Percentiles rank a stretch among this genome's conserved stretches.
Evolutionary conservation across 768 basidiomycete species (phyloP).

Genomic region (Termitomyces sp.): DNA sequence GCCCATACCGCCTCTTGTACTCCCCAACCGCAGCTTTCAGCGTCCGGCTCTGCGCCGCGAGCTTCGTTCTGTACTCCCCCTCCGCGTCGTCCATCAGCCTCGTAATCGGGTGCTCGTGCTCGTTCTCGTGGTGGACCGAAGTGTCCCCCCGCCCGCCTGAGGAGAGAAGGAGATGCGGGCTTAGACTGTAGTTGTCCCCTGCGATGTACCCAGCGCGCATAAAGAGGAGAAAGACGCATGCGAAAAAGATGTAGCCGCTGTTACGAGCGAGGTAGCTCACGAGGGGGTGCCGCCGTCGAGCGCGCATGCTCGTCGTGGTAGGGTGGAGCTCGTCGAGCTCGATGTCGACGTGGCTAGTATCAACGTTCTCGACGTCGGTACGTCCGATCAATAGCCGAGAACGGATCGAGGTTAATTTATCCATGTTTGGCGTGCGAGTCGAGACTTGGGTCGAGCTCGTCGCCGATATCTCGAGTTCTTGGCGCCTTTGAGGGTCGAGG

Average conservation of each 20-base stretch:
- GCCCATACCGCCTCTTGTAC: constrained; percentile 75
- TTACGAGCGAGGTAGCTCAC: constrained; percentile 11
- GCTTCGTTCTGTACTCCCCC: constrained; percentile 58
- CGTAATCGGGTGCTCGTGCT: constrained; percentile 88
- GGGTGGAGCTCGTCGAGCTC: constrained; percentile 5
- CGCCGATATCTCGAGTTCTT: too few relatives aligned
- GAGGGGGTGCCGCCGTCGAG: constrained; percentile 3
- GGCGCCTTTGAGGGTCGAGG: too few relatives aligned
- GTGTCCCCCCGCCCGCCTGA: too few relatives aligned
- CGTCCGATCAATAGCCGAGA: constrained; percentile 2
- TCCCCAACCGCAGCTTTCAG: constrained; percentile 77
- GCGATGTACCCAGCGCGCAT: constrained; percentile 49
- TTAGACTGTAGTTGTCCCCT: constrained; percentile 27
- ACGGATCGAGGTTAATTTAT: background rate
- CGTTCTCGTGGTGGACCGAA: too few relatives aligned
- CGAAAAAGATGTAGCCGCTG: constrained; percentile 41
- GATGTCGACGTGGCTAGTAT: constrained; percentile 1
- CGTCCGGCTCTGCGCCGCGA: constrained; percentile 77
- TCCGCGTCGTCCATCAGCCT: constrained; percentile 84
- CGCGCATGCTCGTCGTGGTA: too few relatives aligned
- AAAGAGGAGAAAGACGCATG: constrained; percentile 43
- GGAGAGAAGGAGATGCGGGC: too few relatives aligned
- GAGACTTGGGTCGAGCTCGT: too few relatives aligned
- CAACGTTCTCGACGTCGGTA: constrained; percentile 3
- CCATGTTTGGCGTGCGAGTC: background rate